phyloP scores from a whole-genome alignment of 139 green algal genomes.

The Tetraselmis chui region DNA sequence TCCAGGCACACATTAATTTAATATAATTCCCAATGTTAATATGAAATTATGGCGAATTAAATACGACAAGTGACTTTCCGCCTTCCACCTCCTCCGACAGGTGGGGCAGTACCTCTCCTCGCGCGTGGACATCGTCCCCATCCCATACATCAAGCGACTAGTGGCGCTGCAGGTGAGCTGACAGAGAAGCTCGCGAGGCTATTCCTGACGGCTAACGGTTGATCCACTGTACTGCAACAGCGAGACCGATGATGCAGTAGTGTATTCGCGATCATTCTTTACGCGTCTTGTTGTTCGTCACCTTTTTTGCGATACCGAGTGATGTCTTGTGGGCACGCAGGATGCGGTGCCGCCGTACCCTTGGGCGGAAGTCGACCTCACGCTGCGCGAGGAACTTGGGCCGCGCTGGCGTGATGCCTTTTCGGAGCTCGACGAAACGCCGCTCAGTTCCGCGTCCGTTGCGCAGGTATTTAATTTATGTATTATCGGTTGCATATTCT shows the following conservation, averaged over 20 bases:
- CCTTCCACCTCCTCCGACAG: too few species aligned
- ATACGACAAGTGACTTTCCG: too few species aligned
- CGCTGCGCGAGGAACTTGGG: slow-evolving; percentile 1
- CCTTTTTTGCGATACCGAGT: neutral
- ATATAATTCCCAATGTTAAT: too few species aligned
- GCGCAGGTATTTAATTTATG: too few species aligned
- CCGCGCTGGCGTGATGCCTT: neutral
- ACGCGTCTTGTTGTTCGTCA: neutral
- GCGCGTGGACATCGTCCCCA: slow-evolving; percentile 16
- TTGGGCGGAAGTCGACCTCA: slow-evolving; percentile 1
- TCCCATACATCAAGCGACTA: slow-evolving; percentile 18
- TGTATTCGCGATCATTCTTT: neutral
- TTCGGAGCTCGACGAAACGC: neutral
- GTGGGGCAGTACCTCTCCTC: slow-evolving; percentile 21
- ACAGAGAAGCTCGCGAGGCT: neutral
- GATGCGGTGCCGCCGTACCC: neutral
- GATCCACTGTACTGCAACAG: slow-evolving; percentile 3
- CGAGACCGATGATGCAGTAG: neutral
- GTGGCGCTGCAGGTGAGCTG: slow-evolving; percentile 9
- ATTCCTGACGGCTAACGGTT: neutral
- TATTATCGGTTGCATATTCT: too few species aligned
- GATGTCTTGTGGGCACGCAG: too few species aligned
- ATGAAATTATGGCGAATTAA: too few species aligned
- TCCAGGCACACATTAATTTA: too few species aligned
- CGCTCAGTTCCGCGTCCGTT: slow-evolving; percentile 1